Evolutionary conservation across 2,329 filamentous ascomycete genomes (phyloP).

Genomic region (Exophiala aquamarina): DNA sequence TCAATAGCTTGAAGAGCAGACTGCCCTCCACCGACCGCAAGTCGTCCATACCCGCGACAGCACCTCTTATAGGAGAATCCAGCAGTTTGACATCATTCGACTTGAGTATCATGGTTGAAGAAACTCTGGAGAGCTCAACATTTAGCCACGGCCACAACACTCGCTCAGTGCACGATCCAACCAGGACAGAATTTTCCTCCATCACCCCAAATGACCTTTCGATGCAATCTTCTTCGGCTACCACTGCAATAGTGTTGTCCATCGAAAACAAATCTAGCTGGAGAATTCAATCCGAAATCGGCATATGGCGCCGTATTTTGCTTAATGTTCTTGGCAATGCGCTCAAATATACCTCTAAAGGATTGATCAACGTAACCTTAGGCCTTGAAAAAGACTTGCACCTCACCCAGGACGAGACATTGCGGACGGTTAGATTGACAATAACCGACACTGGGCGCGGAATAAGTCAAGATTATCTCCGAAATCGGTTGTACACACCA

Average conservation of each 20-base stretch:
- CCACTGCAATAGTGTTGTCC: conserved; percentile 21
- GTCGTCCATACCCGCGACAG: conserved; percentile 11
- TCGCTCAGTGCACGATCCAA: too few species aligned
- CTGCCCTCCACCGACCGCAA: conserved; percentile 24
- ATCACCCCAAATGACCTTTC: conserved; percentile 12
- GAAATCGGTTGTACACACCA: conserved; percentile 58
- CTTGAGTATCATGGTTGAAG: conserved; percentile 22
- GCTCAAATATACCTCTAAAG: conserved; percentile 37
- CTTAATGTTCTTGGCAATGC: conserved; percentile 41
- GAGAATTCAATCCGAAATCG: conserved; percentile 25
- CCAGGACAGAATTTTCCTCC: conserved; percentile 5
- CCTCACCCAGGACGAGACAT: conserved; percentile 13
- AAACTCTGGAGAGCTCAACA: conserved; percentile 17
- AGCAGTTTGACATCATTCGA: conserved; percentile 16
- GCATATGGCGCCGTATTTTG: conserved; percentile 35
- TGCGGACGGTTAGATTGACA: conserved; percentile 38
- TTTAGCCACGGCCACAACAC: too few species aligned
- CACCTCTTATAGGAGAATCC: conserved; percentile 17
- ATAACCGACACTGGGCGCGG: conserved; percentile 64
- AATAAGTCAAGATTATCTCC: conserved; percentile 60
- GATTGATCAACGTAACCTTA: conserved; percentile 35
- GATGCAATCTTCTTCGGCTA: conserved; percentile 5
- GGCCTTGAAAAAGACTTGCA: conserved; percentile 14
- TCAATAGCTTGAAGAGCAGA: conserved; percentile 36
- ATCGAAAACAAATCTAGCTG: conserved; percentile 32